Percentiles rank a stretch among this genome's conserved stretches.
These are phyloP conservation scores for Colletotrichum sp. DNA, from an alignment of 2,329 filamentous ascomycete genomes.

Conservation along the genomic window DNA sequence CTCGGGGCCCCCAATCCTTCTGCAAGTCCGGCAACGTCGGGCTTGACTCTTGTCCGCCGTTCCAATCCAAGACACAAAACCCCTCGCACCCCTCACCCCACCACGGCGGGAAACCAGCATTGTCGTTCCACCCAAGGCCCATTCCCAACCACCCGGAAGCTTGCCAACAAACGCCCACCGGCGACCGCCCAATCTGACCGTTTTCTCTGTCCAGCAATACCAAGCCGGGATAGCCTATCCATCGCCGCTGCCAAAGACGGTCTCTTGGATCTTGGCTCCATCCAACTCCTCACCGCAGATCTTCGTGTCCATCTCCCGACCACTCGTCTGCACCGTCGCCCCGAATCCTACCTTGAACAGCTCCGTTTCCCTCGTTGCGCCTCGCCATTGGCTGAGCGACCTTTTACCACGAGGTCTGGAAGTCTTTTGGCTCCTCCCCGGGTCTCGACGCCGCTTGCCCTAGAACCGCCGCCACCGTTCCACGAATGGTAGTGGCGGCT, in stretches of 20 bases:
- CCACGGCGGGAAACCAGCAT: slow-evolving; percentile 1
- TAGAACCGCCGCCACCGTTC: background rate
- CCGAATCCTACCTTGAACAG: background rate
- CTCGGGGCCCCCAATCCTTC: background rate
- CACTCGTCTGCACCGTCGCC: background rate
- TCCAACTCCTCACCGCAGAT: slow-evolving; percentile 10
- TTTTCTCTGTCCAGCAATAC: background rate
- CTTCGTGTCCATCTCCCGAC: slow-evolving; percentile 11
- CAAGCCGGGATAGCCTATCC: background rate
- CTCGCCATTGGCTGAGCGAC: background rate
- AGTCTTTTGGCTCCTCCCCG: background rate
- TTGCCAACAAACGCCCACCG: background rate
- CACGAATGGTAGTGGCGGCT: background rate
- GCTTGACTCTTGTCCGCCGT: background rate
- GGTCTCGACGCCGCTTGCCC: background rate
- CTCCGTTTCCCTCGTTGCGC: background rate
- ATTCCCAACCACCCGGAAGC: slow-evolving; percentile 11
- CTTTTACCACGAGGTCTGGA: background rate
- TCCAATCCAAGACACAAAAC: background rate
- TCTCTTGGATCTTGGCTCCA: background rate
- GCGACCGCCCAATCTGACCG: background rate
- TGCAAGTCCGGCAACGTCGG: background rate
- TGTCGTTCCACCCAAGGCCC: slow-evolving; percentile 1
- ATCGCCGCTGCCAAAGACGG: background rate
- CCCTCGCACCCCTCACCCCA: background rate